A percentile compares a stretch with the other conserved stretches of the same genome.
Evolutionary conservation across 2,329 filamentous ascomycete genomes (phyloP).

Genomic region (Trichoderma brevicompactum): DNA sequence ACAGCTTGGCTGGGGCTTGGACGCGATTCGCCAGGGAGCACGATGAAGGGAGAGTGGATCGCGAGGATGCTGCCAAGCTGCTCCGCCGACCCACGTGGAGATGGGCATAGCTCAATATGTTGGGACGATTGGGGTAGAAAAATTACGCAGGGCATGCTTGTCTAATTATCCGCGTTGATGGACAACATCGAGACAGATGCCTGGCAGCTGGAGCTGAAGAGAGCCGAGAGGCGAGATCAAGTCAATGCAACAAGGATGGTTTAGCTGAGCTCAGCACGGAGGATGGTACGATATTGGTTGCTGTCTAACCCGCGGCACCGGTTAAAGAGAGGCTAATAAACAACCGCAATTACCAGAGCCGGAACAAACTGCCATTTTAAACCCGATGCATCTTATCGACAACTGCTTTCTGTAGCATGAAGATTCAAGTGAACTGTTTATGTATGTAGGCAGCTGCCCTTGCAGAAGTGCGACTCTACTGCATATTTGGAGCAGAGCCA

Average conservation of each 20-base stretch:
- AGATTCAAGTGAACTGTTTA: not conserved
- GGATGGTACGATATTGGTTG: too few species aligned
- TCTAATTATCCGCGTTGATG: not conserved
- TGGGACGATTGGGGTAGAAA: slow-evolving; percentile 4
- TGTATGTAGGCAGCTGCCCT: not conserved
- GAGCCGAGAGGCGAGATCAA: too few species aligned
- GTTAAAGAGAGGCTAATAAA: too few species aligned
- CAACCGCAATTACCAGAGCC: not conserved
- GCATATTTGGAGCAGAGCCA: not conserved
- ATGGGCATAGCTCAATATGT: slow-evolving; percentile 5
- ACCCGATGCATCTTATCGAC: not conserved
- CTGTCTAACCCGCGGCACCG: too few species aligned
- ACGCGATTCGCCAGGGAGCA: slow-evolving; percentile 7
- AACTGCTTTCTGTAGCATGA: too few species aligned
- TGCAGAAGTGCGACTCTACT: not conserved
- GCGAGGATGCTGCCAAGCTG: not conserved
- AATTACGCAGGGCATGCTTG: slow-evolving; percentile 20
- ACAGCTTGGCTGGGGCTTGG: not conserved
- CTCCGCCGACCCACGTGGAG: slow-evolving; percentile 21
- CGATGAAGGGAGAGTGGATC: slow-evolving; percentile 7
- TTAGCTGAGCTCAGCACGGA: too few species aligned
- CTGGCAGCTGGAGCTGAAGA: too few species aligned
- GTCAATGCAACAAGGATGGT: too few species aligned
- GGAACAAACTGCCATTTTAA: not conserved
- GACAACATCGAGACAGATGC: too few species aligned